A percentile compares a stretch with the other conserved stretches of the same genome.
Evolutionary conservation across 805 yeast genomes (phyloP).

Genomic region (Candida argentea): DNA sequence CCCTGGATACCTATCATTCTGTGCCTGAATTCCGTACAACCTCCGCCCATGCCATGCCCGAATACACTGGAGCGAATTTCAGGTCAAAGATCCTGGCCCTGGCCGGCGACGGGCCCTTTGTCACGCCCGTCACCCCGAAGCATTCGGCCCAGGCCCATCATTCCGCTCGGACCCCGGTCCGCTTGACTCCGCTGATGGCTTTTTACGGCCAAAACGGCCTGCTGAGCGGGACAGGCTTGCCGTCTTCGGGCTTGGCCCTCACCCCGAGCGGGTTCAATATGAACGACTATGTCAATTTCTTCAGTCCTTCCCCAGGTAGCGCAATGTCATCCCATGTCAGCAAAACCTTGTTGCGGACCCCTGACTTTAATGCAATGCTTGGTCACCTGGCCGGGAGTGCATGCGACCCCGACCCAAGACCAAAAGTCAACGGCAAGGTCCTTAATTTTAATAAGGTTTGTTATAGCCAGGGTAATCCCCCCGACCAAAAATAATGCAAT

Average conservation of each 20-base stretch:
- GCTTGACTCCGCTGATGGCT: slow-evolving; percentile 30
- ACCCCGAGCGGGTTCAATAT: slow-evolving; percentile 67
- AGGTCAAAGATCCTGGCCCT: neutral
- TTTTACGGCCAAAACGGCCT: slow-evolving; percentile 17
- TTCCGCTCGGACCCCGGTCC: slow-evolving; percentile 9
- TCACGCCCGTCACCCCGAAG: slow-evolving; percentile 35
- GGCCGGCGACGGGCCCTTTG: slow-evolving; percentile 8
- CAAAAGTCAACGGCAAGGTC: slow-evolving; percentile 31
- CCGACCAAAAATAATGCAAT: too few relatives aligned
- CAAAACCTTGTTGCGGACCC: slow-evolving; percentile 27
- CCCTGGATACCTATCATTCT: slow-evolving; percentile 2
- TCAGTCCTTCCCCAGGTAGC: slow-evolving; percentile 57
- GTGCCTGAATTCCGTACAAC: slow-evolving; percentile 14
- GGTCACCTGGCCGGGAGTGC: slow-evolving; percentile 5
- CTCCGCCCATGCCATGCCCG: too few relatives aligned
- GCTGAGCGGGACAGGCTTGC: slow-evolving; percentile 19
- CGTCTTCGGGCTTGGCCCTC: slow-evolving; percentile 33
- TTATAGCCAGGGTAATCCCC: slow-evolving; percentile 12
- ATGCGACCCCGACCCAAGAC: slow-evolving; percentile 8
- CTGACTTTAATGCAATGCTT: slow-evolving; percentile 28
- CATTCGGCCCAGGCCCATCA: slow-evolving; percentile 17
- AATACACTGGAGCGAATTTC: too few relatives aligned
- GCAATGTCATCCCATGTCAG: slow-evolving; percentile 4
- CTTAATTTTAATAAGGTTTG: slow-evolving; percentile 32
- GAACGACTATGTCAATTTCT: slow-evolving; percentile 73